Evolutionary conservation across 495 filamentous ascomycete species (phyloP).

Genomic region (Xylaria longipes): DNA sequence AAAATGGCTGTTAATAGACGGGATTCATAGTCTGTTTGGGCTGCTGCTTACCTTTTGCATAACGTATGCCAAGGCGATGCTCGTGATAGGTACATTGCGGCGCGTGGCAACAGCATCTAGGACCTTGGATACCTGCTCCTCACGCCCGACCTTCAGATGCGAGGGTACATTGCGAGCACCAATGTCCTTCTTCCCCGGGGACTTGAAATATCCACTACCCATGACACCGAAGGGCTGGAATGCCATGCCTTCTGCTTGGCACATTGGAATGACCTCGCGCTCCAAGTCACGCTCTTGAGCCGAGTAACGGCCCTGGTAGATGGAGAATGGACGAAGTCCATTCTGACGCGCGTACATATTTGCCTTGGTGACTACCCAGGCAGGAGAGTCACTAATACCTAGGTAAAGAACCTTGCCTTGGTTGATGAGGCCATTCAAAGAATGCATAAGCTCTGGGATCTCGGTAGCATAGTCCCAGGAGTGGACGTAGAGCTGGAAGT

Average conservation of each 20-base stretch:
- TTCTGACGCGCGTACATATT: constrained; percentile 66
- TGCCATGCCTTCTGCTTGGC: constrained; percentile 64
- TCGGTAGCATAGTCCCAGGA: constrained; percentile 64
- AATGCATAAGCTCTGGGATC: constrained; percentile 67
- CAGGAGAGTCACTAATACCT: constrained; percentile 64
- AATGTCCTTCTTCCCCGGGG: constrained; percentile 37
- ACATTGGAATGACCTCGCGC: constrained; percentile 66
- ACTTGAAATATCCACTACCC: constrained; percentile 59
- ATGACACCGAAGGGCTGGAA: constrained; percentile 62
- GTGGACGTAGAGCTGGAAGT: constrained; percentile 49
- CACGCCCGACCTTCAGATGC: constrained; percentile 24
- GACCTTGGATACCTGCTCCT: constrained; percentile 45
- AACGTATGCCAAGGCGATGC: constrained; percentile 68
- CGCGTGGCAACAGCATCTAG: constrained; percentile 59
- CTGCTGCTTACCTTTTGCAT: constrained; percentile 56
- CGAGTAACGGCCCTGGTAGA: constrained; percentile 64
- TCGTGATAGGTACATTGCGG: constrained; percentile 50
- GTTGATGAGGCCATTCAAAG: constrained; percentile 56
- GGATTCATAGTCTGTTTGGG: neutral
- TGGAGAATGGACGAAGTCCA: constrained; percentile 58
- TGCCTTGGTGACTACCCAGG: constrained; percentile 64
- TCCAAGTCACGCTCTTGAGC: constrained; percentile 62
- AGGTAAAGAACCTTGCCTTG: constrained; percentile 67
- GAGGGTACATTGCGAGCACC: neutral
- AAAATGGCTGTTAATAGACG: neutral